phyloP scores from a whole-genome alignment of 306 rosid species.

The Lotus japonicus region DNA sequence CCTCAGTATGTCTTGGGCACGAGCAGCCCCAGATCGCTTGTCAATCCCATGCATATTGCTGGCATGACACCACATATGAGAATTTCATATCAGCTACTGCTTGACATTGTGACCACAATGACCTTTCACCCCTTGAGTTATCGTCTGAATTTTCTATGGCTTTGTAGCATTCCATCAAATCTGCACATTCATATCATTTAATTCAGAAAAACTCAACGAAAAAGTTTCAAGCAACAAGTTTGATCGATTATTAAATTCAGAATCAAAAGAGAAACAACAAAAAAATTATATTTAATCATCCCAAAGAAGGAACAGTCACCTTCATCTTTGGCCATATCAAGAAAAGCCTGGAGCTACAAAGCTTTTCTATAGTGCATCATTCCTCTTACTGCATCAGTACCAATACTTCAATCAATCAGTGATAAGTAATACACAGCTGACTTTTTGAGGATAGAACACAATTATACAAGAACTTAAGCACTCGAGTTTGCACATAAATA shows the following conservation, averaged over 20 bases:
- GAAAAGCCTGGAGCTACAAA: slow-evolving; percentile 96
- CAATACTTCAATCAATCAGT: slow-evolving; percentile 18
- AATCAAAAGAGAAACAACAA: not conserved
- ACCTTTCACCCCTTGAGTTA: slow-evolving; percentile 65
- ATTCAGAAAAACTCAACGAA: not conserved
- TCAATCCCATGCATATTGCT: slow-evolving; percentile 88
- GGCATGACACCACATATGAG: slow-evolving; percentile 92
- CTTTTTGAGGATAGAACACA: not conserved
- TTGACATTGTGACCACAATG: slow-evolving; percentile 89
- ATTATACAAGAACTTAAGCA: not conserved
- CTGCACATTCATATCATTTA: slow-evolving; percentile 37
- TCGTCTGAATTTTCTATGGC: slow-evolving; percentile 82
- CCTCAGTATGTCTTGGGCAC: slow-evolving; percentile 87
- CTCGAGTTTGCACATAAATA: not conserved
- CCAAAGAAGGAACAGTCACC: slow-evolving; percentile 35
- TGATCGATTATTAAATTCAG: not conserved
- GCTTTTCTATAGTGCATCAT: slow-evolving; percentile 97
- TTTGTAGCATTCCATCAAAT: slow-evolving; percentile 93
- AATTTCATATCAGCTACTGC: slow-evolving; percentile 97
- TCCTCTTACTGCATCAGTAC: slow-evolving; percentile 63
- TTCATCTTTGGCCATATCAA: slow-evolving; percentile 90
- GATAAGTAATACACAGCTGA: not conserved
- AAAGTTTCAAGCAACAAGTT: not conserved
- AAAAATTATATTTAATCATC: not conserved
- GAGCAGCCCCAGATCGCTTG: slow-evolving; percentile 77